Evolutionary conservation across 768 basidiomycete species (phyloP), one percentile per base, ranked within the genome.

Genomic region (Boletellus ananas): DNA sequence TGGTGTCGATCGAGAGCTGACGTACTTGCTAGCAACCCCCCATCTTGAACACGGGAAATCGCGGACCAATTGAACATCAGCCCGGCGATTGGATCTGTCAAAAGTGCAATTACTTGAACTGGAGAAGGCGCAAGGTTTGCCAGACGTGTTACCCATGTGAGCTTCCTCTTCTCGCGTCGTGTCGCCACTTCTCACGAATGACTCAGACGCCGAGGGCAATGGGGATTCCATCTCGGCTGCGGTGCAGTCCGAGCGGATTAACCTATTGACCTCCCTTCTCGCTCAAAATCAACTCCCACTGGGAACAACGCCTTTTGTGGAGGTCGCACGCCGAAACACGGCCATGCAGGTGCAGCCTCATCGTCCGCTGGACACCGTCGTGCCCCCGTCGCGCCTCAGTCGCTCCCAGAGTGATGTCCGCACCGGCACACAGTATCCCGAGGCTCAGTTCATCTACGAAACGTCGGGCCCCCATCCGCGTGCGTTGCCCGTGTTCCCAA

Each of bases 21-120:
- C 53, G 25, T 35, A 27, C 43, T 4, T 34, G 21, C 16, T 64
- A 87, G 83, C 87, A 86, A 55, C 90, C 90, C 20, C 90, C 90
- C 49, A 92, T 92, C 59, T 72, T 92, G 56, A 93, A 93, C 64
- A 93, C 90, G 0, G 90, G 90, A 2, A 93, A 93, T 67, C 79
- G 85, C 49, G 90, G 90, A 21, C 90, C 90, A 8, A 92, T 92
- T 47, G 86, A 89, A 56, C 87, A 90, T 69, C 85, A 87, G 74
- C 85, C 85, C 6, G 85, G 85, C 16, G 86, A 87, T 71, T 87
- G 86, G 90, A 76, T 89, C 49, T 93, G 90, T 69, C 73, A 76
- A 56, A 88, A 86, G 64, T 93, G 90, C 67, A 86, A 87, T 61
- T 92, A 93, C 70, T 68, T 90, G 57, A 93, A 93, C 65, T 93